phyloP scores from a whole-genome alignment of 2,329 filamentous ascomycete genomes.

The Colletotrichum navitas region DNA sequence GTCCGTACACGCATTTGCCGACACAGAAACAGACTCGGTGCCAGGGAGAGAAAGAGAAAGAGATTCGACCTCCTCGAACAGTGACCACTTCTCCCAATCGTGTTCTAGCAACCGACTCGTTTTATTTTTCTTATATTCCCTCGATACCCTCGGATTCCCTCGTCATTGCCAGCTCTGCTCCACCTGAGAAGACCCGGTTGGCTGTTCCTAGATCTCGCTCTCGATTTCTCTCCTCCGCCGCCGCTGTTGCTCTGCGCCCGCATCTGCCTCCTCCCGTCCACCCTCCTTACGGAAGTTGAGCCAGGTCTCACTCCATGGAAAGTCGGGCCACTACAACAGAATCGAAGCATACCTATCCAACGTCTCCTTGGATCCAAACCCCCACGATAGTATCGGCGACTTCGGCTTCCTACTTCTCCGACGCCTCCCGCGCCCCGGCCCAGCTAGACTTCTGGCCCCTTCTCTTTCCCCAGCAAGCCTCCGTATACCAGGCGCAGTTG shows the following conservation, averaged over 20 bases:
- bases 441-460: conserved; percentile 68
- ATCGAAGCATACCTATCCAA: conserved; percentile 61
- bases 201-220: conserved; percentile 21
- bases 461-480: conserved; percentile 70
- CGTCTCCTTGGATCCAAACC: conserved; percentile 56
- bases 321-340: conserved; percentile 63
- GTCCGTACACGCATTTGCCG: conserved; percentile 19
- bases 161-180: neutral
- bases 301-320: conserved; percentile 62
- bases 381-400: conserved; percentile 46
- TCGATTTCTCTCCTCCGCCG: conserved; percentile 11
- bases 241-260: conserved; percentile 25
- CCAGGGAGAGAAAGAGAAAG: conserved; percentile 9
- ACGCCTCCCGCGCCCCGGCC: conserved; percentile 48
- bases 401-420: conserved; percentile 42
- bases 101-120: conserved; percentile 4
- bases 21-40: conserved; percentile 6
- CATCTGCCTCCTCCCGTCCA: conserved; percentile 18
- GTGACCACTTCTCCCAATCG: conserved; percentile 19
- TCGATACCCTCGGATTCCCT: conserved; percentile 17
- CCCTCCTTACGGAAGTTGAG: conserved; percentile 44
- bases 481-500: conserved; percentile 72
- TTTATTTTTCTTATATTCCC: conserved; percentile 1
- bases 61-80: conserved; percentile 35
- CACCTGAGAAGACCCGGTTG: conserved; percentile 14